Conservation (phyloP, 768 basidiomycete genomes). For the Galerina sulciceps region DNA sequence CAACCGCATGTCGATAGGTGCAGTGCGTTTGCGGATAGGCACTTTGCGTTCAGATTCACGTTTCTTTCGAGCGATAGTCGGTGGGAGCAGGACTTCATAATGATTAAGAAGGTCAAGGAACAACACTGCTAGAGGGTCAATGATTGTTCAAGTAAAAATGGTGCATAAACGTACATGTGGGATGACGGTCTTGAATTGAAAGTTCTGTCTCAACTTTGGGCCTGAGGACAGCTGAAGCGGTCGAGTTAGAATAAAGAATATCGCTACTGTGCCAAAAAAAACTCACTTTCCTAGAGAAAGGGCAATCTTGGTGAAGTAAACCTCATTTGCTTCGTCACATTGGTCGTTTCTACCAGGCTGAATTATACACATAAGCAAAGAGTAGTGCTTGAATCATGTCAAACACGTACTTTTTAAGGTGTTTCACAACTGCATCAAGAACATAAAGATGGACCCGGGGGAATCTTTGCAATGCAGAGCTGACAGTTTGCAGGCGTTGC, state of each 20-base stretch:
- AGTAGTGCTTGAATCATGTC: slow-evolving; percentile 3
- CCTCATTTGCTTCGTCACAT: slow-evolving; percentile 70
- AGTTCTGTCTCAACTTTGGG: slow-evolving; percentile 83
- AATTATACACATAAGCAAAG: background rate
- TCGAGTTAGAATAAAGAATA: slow-evolving; percentile 6
- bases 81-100: slow-evolving; percentile 76
- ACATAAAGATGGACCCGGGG: slow-evolving; percentile 83
- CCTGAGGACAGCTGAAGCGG: slow-evolving; percentile 67
- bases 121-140: slow-evolving; percentile 51
- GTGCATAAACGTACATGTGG: slow-evolving; percentile 58
- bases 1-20: slow-evolving; percentile 86
- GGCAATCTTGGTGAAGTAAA: slow-evolving; percentile 87
- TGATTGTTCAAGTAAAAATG: background rate
- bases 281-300: slow-evolving; percentile 84
- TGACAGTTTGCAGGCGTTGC: slow-evolving; percentile 66
- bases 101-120: slow-evolving; percentile 85
- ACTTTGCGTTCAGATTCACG: slow-evolving; percentile 86
- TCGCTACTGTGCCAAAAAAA: background rate
- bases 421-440: slow-evolving; percentile 76
- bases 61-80: slow-evolving; percentile 83
- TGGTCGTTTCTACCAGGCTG: slow-evolving; percentile 74
- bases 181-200: slow-evolving; percentile 91
- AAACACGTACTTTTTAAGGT: slow-evolving; percentile 66
- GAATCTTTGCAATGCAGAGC: slow-evolving; percentile 64
- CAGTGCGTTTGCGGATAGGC: slow-evolving; percentile 85